Percentiles rank a stretch among this genome's conserved stretches.
Evolutionary conservation across 179 eudicot species (phyloP).

Genomic region (Silene coronaria): DNA sequence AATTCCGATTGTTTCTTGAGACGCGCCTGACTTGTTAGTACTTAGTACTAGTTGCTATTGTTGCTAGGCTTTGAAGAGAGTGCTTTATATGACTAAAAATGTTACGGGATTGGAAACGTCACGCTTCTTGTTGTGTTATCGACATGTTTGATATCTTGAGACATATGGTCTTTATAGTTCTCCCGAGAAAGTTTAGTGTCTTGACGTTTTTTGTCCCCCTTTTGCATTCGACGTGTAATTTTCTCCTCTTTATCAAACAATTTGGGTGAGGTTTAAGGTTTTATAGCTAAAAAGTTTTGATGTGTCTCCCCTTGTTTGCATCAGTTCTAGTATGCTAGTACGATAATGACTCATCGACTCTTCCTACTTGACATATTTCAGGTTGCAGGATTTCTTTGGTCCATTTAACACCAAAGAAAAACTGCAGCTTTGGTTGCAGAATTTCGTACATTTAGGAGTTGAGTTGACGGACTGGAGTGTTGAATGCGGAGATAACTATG

Average conservation of each 20-base stretch:
- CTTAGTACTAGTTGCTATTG: not conserved
- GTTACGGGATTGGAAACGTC: not conserved
- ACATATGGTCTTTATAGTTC: not conserved
- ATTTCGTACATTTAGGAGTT: slow-evolving; percentile 3
- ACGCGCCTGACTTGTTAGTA: not conserved
- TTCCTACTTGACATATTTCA: slow-evolving; percentile 16
- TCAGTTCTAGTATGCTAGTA: not conserved
- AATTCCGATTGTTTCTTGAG: not conserved
- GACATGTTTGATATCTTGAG: not conserved
- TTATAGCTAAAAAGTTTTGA: not conserved
- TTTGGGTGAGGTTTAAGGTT: not conserved
- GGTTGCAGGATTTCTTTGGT: slow-evolving; percentile 38
- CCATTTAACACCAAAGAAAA: slow-evolving; percentile 22
- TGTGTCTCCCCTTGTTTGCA: too few relatives aligned
- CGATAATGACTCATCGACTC: slow-evolving; percentile 1
- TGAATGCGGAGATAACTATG: slow-evolving; percentile 35
- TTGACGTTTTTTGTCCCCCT: not conserved
- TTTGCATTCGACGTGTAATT: not conserved
- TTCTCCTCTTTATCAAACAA: not conserved
- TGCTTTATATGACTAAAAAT: not conserved
- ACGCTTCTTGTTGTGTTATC: not conserved
- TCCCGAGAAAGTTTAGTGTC: not conserved
- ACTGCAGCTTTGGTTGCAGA: slow-evolving; percentile 29
- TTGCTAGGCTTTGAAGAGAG: not conserved
- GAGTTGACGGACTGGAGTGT: not conserved